These are phyloP conservation scores for Hygrophorus russula DNA, from an alignment of 768 basidiomycete genomes.

Conservation along the genomic window DNA sequence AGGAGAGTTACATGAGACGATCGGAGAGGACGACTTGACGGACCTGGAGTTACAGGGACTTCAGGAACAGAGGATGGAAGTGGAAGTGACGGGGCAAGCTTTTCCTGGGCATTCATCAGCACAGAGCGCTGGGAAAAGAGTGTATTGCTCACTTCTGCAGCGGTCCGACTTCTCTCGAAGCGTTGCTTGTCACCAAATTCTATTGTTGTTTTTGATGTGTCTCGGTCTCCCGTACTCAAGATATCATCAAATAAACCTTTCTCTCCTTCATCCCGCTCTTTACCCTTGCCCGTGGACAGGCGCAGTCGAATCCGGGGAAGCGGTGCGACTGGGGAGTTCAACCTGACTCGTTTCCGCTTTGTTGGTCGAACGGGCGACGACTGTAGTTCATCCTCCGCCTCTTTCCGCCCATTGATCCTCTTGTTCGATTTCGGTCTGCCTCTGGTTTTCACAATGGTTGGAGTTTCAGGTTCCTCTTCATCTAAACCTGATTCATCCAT, in stretches of 20 bases:
- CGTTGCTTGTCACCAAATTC: conserved; percentile 45
- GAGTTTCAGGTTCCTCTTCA: conserved; percentile 18
- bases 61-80: conserved; percentile 18
- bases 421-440: conserved; percentile 13
- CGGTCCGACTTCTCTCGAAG: conserved; percentile 62
- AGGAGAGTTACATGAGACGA: conserved; percentile 38
- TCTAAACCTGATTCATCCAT: conserved; percentile 25
- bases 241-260: conserved; percentile 79
- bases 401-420: conserved; percentile 16
- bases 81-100: conserved; percentile 14
- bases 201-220: conserved; percentile 60
- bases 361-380: conserved; percentile 18
- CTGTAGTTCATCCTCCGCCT: conserved; percentile 15
- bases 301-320: conserved; percentile 40
- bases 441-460: conserved; percentile 7
- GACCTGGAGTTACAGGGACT: conserved; percentile 28
- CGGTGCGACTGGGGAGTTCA: conserved; percentile 24
- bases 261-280: conserved; percentile 56
- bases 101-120: background rate
- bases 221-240: conserved; percentile 55
- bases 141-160: conserved; percentile 56
- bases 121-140: background rate
- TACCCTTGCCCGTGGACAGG: conserved; percentile 49
- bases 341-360: conserved; percentile 38
- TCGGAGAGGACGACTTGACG: conserved; percentile 52